Evolutionary conservation across 805 yeast species (phyloP).

Genomic region (Ogataea methanolica): DNA sequence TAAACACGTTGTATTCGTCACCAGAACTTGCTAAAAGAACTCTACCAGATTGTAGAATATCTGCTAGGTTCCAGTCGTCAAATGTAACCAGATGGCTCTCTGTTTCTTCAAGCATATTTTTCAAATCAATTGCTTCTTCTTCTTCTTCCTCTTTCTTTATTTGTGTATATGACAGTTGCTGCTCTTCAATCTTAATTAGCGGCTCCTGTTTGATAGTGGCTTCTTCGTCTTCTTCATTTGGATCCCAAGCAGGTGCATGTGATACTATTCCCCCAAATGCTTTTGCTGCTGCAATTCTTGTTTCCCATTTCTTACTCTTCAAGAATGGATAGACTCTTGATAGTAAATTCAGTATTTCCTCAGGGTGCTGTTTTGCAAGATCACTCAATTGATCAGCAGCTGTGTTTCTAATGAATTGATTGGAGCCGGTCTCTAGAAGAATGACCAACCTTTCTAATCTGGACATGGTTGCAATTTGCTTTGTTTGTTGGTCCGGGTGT

Average conservation of each 20-base stretch:
- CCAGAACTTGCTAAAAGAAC: conserved; percentile 66
- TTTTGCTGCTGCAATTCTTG: conserved; percentile 88
- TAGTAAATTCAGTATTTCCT: conserved; percentile 74
- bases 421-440: conserved; percentile 86
- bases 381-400: conserved; percentile 98
- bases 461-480: conserved; percentile 20
- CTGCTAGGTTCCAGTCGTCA: conserved; percentile 45
- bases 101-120: conserved; percentile 38
- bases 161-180: background rate
- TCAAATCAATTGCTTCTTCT: conserved; percentile 26
- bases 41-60: conserved; percentile 45
- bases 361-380: conserved; percentile 90
- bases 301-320: conserved; percentile 86
- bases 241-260: conserved; percentile 80
- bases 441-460: conserved; percentile 33
- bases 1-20: conserved; percentile 26
- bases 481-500: background rate
- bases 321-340: conserved; percentile 91
- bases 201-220: conserved; percentile 22
- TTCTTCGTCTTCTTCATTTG: conserved; percentile 38
- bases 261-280: conserved; percentile 92
- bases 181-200: conserved; percentile 6
- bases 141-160: conserved; percentile 24
- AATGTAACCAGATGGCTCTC: conserved; percentile 44
- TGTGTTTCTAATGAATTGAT: conserved; percentile 86